Conservation (phyloP, 352 stramenopile species). For the Phytophthora fragariaefolia region DNA sequence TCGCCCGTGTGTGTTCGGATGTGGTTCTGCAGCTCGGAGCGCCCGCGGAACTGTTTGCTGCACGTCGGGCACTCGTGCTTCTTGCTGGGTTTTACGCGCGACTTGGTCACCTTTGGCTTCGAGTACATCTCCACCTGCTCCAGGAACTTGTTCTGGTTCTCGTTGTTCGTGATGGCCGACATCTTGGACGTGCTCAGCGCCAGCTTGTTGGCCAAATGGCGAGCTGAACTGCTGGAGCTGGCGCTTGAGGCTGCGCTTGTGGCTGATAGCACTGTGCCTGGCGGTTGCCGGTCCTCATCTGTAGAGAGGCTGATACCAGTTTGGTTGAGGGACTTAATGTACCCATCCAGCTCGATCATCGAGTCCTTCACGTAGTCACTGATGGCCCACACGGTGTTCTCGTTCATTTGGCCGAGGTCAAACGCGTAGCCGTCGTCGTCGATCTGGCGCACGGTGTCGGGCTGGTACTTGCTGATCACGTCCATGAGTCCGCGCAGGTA, state of each 20-base stretch:
- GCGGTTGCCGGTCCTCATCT: slow-evolving; percentile 29
- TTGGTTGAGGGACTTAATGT: slow-evolving; percentile 76
- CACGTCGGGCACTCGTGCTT: slow-evolving; percentile 89
- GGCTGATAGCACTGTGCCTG: slow-evolving; percentile 21
- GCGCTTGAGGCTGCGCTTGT: slow-evolving; percentile 13
- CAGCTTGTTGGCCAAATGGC: slow-evolving; percentile 45
- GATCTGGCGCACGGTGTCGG: slow-evolving; percentile 85
- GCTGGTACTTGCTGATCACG: slow-evolving; percentile 90
- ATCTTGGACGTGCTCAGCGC: slow-evolving; percentile 77
- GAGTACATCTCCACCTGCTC: slow-evolving; percentile 91
- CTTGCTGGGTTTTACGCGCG: slow-evolving; percentile 85
- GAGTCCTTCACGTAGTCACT: slow-evolving; percentile 89
- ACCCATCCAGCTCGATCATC: slow-evolving; percentile 86
- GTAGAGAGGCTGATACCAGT: slow-evolving; percentile 40
- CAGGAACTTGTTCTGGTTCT: slow-evolving; percentile 88
- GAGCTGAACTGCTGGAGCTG: slow-evolving; percentile 6
- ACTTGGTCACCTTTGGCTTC: slow-evolving; percentile 88
- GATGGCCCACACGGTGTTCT: slow-evolving; percentile 90
- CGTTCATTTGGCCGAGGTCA: slow-evolving; percentile 87
- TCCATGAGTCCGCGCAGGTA: slow-evolving; percentile 88
- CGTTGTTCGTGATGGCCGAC: slow-evolving; percentile 67
- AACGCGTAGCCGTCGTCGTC: slow-evolving; percentile 90
- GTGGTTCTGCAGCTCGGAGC: slow-evolving; percentile 88
- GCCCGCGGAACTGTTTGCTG: slow-evolving; percentile 84
- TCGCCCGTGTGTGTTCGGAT: slow-evolving; percentile 91